These are phyloP conservation scores for Sechiopsis laciniata DNA, from an alignment of 306 rosid genomes.

Conservation along the genomic window DNA sequence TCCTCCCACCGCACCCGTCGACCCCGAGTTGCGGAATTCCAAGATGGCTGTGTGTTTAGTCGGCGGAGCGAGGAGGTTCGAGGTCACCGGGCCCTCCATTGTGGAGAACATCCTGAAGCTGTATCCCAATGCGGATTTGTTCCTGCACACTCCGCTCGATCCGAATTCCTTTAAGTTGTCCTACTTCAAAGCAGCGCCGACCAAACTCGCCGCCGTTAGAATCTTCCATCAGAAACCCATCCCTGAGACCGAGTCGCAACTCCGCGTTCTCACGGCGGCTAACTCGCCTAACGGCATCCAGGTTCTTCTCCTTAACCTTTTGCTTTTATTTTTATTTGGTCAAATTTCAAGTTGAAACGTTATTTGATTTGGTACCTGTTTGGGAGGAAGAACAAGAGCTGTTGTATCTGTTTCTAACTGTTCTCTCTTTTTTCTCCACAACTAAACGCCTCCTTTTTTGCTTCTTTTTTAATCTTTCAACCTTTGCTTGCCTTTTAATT, in stretches of 20 bases:
- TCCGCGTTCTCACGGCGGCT: constrained; percentile 57
- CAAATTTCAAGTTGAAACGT: constrained; percentile 1
- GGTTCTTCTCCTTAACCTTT: constrained; percentile 31
- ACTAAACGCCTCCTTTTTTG: background rate
- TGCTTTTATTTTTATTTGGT: background rate
- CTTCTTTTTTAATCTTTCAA: background rate
- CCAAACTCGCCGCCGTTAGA: constrained; percentile 50
- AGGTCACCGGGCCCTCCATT: constrained; percentile 83
- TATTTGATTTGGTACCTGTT: background rate
- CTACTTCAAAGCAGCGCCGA: constrained; percentile 51
- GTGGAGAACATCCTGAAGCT: constrained; percentile 41
- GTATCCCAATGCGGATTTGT: constrained; percentile 85
- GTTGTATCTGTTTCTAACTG: background rate
- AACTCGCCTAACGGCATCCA: constrained; percentile 89
- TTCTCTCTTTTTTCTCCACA: background rate
- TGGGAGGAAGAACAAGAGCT: background rate
- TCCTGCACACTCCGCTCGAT: constrained; percentile 62
- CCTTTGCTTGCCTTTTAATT: constrained; percentile 6
- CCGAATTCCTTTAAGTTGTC: constrained; percentile 58
- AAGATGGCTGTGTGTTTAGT: constrained; percentile 86
- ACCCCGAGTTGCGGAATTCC: constrained; percentile 40
- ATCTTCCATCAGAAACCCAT: constrained; percentile 53
- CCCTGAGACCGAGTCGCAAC: constrained; percentile 50
- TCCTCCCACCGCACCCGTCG: too few relatives aligned
- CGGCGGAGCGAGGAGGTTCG: constrained; percentile 92